Evolutionary conservation across 495 filamentous ascomycete species (phyloP), one percentile per base, ranked within the genome.

Genomic region (Antarctomyces pellizariae): DNA sequence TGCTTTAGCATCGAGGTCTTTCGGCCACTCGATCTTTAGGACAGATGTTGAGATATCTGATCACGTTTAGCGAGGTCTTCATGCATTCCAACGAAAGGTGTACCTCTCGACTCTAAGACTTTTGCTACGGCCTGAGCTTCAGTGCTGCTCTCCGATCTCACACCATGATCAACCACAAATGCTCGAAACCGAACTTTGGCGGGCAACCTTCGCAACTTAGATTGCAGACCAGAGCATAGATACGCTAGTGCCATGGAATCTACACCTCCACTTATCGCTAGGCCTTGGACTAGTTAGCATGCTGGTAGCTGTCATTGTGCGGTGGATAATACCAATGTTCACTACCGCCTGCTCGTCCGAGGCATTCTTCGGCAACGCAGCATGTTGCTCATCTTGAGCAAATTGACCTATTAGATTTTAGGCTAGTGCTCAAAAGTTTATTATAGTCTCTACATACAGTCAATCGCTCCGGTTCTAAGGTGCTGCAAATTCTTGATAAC

Each of bases 201-300:
- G 49, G 7, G 39, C 22, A 10, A 4, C 30, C 18, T 8, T 11
- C 22, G 15, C 10, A 8, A 14, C 26, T 16, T 9, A 0, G 34
- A 27, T 22, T 58, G 49, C 25, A 67, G 35, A 25, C 56, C 46
- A 20, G 44, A 45, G 35, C 68, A 80, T n/a, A 95, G 58, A 31
- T 51, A 61, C 22, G 80, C 78, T 19, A 97, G 53, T 12, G 83
- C 84, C 82, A 92, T 97, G 3, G 86, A 95, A 41, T 97, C 86
- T 8, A 86, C 75, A 9, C 86, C 86, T 4, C 86, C 86, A 44
- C 84, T 93, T 24, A 95, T 52, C 7, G 84, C 84, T 15, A 93
- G 50, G 30, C 64, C 84, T 89, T 1, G 7, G 8, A 12, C 1
- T 7, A 11, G 13, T 16, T 10, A 25, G 18, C 24, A 8, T 16